Base-by-base conservation (phyloP, 495 filamentous ascomycete species). In the Penicillium ucsense region DNA sequence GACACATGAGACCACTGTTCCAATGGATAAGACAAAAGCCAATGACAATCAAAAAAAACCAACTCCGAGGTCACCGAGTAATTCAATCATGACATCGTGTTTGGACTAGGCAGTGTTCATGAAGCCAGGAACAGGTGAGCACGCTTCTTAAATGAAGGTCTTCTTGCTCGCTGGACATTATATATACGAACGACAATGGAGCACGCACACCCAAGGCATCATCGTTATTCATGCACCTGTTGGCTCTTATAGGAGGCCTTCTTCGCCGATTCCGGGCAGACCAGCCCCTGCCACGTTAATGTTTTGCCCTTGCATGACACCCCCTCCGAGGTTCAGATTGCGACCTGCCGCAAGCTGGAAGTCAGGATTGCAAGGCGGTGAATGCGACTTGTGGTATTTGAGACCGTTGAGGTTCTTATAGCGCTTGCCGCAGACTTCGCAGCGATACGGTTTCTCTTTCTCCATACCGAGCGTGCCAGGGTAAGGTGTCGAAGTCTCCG, bases 381-480 rank as follows among this genome's bases (percentile, higher is more conserved):
- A 88, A 57, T 91, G 86, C 48, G 82, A 82, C 62, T 89, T 89
- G 72, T 91, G 86, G 57, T 94, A 94, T 80, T 94, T 94, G 9
- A 94, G 77, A 9, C 88, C 88, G 61, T 99, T 99, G 42, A 99
- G 66, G 61, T 99, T 99, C 81, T 99, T 99, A 73, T 99, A 99
- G 28, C 92, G 83, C 72, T 99, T 99, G 53, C 92, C 90, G 60
- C 92, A 99, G 10, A 87, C 80, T 42, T 96, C 88, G 66, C 92
- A 99, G 59, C 88, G 86, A 67, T 97, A 96, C 5, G 92, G 92
- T 67, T 99, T 99, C 70, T 96, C 89, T 64, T 97, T 99, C 69
- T 99, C 92, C 94, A 99, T 99, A 6, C 94, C 94, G 8, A 94
- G 72, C 6, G 94, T 96, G 44, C 94, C 94, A 1, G 92, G 91